Evolutionary conservation across 1,284 basidiomycete species (phyloP).

Genomic region (Coniferiporia weirii): DNA sequence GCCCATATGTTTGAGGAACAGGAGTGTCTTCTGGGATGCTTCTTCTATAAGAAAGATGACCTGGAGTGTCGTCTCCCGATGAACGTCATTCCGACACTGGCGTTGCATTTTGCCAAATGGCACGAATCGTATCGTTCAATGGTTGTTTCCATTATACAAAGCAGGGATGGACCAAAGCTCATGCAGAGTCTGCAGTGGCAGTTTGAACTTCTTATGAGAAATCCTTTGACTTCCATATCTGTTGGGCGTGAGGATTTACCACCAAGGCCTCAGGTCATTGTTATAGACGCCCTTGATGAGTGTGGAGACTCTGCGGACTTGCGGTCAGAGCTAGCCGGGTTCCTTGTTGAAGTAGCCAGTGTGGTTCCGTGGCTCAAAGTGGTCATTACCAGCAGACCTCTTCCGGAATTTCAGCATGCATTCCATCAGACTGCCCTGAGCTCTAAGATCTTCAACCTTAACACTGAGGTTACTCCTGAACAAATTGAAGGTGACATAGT

Average conservation of each 20-base stretch:
- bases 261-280: conserved; percentile 1
- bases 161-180: too few species aligned
- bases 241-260: not conserved
- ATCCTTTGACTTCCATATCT: too few species aligned
- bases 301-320: not conserved
- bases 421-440: not conserved
- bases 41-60: conserved; percentile 11
- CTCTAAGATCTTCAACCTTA: too few species aligned
- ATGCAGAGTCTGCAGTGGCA: too few species aligned
- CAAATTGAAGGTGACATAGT: conserved; percentile 18
- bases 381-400: conserved; percentile 9
- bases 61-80: not conserved
- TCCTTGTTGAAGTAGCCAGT: not conserved
- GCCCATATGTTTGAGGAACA: too few species aligned
- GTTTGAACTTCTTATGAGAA: too few species aligned
- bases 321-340: not conserved
- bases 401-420: not conserved
- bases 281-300: conserved; percentile 17
- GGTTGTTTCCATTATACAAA: too few species aligned
- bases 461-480: too few species aligned
- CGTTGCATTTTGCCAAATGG: not conserved
- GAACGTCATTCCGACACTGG: conserved; percentile 1
- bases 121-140: not conserved
- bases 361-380: conserved; percentile 7
- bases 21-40: too few species aligned